A percentile compares a stretch with the other conserved stretches of the same genome.
Conservation (phyloP, 129 eudicot species). For the Helianthus tuberosus region DNA sequence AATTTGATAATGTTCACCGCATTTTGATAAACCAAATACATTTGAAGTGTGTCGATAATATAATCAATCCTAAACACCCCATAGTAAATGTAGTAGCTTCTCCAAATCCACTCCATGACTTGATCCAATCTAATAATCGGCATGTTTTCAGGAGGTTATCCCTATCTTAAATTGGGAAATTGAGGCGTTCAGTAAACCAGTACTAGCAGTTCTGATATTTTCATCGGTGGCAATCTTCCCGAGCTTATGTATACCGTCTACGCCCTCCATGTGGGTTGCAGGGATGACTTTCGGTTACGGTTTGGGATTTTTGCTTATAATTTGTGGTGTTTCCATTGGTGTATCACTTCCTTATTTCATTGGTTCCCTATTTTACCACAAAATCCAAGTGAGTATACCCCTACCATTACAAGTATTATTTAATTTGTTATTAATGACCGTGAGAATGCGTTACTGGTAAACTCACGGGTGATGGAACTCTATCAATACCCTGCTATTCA, state of each 20-base stretch:
- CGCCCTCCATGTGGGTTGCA: slow-evolving; percentile 95
- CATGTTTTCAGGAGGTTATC: slow-evolving; percentile 63
- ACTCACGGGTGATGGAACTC: too few species aligned
- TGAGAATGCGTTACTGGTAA: too few species aligned
- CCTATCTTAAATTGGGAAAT: slow-evolving; percentile 84
- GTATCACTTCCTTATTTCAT: slow-evolving; percentile 73
- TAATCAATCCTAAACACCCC: not conserved
- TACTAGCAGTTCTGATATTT: slow-evolving; percentile 60
- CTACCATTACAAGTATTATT: not conserved
- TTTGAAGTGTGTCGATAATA: too few species aligned
- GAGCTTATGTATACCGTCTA: slow-evolving; percentile 61
- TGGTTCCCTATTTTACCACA: slow-evolving; percentile 64
- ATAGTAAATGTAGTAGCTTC: not conserved
- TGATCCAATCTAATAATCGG: not conserved
- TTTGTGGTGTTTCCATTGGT: slow-evolving; percentile 63
- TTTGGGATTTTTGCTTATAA: slow-evolving; percentile 65
- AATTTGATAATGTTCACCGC: too few species aligned
- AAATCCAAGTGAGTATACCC: slow-evolving; percentile 59
- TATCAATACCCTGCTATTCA: too few species aligned
- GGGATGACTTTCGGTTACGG: slow-evolving; percentile 93
- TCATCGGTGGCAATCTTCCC: slow-evolving; percentile 76
- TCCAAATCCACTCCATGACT: not conserved
- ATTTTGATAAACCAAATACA: too few species aligned
- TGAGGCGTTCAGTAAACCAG: slow-evolving; percentile 64
- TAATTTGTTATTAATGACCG: too few species aligned